phyloP scores from a whole-genome alignment of 805 yeast species.

The Barnettozyma pratensis region DNA sequence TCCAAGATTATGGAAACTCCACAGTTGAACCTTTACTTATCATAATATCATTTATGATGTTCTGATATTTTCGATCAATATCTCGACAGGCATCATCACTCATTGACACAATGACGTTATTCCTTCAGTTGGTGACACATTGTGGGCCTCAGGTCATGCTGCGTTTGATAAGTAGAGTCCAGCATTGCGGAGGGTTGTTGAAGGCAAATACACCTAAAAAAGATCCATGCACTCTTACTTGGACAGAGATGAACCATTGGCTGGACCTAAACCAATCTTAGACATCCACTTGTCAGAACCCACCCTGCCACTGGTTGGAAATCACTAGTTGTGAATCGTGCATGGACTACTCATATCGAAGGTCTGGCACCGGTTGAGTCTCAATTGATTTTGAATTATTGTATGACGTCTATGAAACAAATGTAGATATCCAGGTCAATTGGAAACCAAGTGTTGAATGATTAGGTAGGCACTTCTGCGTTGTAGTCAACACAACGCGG shows the following conservation, averaged over 20 bases:
- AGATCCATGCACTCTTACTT: constrained; percentile 34
- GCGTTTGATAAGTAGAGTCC: constrained; percentile 52
- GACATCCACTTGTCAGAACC: constrained; percentile 52
- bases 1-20: no score
- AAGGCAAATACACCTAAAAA: constrained; percentile 43
- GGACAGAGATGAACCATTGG: constrained; percentile 38
- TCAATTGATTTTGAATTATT: constrained; percentile 39
- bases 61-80: no score
- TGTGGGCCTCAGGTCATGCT: constrained; percentile 51
- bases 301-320: constrained; percentile 62
- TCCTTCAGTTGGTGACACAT: constrained; percentile 46
- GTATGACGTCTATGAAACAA: constrained; percentile 38
- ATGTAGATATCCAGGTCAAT: constrained; percentile 33
- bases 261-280: constrained; percentile 40
- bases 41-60: no score
- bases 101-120: constrained; percentile 44
- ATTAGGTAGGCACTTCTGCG: background rate
- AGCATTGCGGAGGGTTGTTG: constrained; percentile 42
- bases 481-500: background rate
- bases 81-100: constrained; percentile 23
- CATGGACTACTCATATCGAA: constrained; percentile 41
- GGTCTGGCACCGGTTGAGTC: constrained; percentile 30
- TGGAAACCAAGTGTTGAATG: background rate
- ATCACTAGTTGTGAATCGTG: constrained; percentile 44
- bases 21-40: no score